A percentile compares a stretch with the other conserved stretches of the same genome.
Evolutionary conservation across 2,329 filamentous ascomycete genomes (phyloP).

Genomic region (Xylaria sp.): DNA sequence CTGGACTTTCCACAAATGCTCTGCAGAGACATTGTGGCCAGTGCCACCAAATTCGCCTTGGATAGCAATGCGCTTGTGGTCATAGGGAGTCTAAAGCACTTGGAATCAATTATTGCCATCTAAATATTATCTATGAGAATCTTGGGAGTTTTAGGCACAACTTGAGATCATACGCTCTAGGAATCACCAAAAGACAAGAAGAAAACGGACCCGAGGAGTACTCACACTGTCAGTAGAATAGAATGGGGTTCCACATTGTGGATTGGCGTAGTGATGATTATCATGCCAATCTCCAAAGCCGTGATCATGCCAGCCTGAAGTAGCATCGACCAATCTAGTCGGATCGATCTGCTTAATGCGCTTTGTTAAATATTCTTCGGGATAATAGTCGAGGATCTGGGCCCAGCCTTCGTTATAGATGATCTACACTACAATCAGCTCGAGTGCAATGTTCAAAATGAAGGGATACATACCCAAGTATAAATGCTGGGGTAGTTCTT

Average conservation of each 20-base stretch:
- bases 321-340: conserved; percentile 71
- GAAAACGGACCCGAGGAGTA: too few species aligned
- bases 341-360: conserved; percentile 68
- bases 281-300: conserved; percentile 75
- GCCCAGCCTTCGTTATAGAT: conserved; percentile 82
- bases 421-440: conserved; percentile 54
- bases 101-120: too few species aligned
- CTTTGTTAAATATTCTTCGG: conserved; percentile 67
- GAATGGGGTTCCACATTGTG: conserved; percentile 77
- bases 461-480: conserved; percentile 63
- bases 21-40: conserved; percentile 71
- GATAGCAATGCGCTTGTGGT: conserved; percentile 70
- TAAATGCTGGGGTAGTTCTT: conserved; percentile 73
- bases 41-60: conserved; percentile 79
- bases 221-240: conserved; percentile 63
- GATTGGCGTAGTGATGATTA: conserved; percentile 77
- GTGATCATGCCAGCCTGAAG: conserved; percentile 75
- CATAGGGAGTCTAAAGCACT: conserved; percentile 59
- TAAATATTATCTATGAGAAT: too few species aligned
- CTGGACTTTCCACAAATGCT: conserved; percentile 74
- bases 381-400: conserved; percentile 62
- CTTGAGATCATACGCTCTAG: too few species aligned
- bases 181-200: too few species aligned
- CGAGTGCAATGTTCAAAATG: neutral
- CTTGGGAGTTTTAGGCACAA: too few species aligned